phyloP scores from a whole-genome alignment of 306 rosid species.

The Prunus dulcis region DNA sequence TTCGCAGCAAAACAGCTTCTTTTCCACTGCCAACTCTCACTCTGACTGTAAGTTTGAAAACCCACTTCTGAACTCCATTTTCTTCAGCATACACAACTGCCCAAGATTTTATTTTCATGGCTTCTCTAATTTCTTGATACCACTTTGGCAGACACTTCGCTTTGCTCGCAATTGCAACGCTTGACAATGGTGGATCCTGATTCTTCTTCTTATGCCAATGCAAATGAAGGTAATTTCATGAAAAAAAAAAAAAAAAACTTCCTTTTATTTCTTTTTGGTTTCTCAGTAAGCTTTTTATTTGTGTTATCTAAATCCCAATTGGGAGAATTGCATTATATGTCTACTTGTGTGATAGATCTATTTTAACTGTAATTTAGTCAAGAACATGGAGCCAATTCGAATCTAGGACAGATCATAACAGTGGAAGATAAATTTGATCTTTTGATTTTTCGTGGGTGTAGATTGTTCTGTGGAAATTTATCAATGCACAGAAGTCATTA shows the following conservation, averaged over 20 bases:
- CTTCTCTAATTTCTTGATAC: conserved; percentile 19
- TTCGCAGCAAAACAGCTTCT: conserved; percentile 28
- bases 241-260: not conserved
- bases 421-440: conserved; percentile 21
- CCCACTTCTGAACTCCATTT: not conserved
- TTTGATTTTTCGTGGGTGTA: not conserved
- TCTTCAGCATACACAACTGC: not conserved
- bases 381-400: not conserved
- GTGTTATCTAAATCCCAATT: conserved; percentile 20
- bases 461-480: conserved; percentile 18
- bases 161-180: conserved; percentile 30
- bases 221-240: conserved; percentile 20
- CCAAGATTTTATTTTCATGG: not conserved
- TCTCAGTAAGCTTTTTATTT: not conserved
- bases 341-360: not conserved
- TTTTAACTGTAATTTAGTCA: not conserved
- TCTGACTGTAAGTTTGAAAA: conserved; percentile 28
- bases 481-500: conserved; percentile 16
- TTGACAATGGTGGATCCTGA: conserved; percentile 42
- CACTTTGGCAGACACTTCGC: conserved; percentile 25
- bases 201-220: conserved; percentile 18
- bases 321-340: not conserved
- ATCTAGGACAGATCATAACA: not conserved
- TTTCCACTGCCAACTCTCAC: not conserved
- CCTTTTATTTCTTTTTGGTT: not conserved